Base-by-base conservation (phyloP, 257 asterid species). In the Orobanche coerulescens region DNA sequence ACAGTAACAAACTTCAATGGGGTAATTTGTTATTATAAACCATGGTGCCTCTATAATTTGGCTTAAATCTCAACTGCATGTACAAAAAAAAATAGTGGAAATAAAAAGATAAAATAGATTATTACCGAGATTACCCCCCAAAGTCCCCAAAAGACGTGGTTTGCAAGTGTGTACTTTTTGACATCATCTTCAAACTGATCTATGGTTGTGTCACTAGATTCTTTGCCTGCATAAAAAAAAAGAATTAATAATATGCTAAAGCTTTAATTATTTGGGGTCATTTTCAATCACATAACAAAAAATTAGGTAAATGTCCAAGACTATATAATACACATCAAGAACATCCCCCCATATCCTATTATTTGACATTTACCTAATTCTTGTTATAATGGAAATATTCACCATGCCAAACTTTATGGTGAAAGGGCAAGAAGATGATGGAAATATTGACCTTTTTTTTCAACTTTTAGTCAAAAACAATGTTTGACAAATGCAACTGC, bases 61-160 rank as follows among this genome's bases (percentile, higher is more conserved):
- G 19, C 14, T n/a, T 22, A 22, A 50, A 23, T 4, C 8, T 1
- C 19, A 14, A 5, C 33, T 31, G 36, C 34, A 50, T 15, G 0
- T 12, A 43, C 7, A 23, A 22, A 46, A 4, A 46, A 46, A 46
- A 12, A n/a, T n/a, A 11, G 19, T 6, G 23, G 23, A 43, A 48
- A 23, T 11, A 18, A 46, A 14, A 43, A 57, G 8, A 22, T n/a
- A 49, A 42, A 5, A 42, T 15, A 53, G 40, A 53, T 53, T n/a
- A 9, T 26, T 77, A 93, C 97, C 82, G 97, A 89, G 77, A 93
- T 93, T n/a, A 83, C 63, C 7, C 96, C 97, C 97, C 96, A 93
- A 10, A 93, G 75, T 66, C 96, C 97, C 99, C 99, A 93, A 74
- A 86, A 86, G 66, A 93, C 80, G 76, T 93, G 97, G 77, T 77